Conservation (phyloP, 129 eudicot species). For the Sambucus nigra region DNA sequence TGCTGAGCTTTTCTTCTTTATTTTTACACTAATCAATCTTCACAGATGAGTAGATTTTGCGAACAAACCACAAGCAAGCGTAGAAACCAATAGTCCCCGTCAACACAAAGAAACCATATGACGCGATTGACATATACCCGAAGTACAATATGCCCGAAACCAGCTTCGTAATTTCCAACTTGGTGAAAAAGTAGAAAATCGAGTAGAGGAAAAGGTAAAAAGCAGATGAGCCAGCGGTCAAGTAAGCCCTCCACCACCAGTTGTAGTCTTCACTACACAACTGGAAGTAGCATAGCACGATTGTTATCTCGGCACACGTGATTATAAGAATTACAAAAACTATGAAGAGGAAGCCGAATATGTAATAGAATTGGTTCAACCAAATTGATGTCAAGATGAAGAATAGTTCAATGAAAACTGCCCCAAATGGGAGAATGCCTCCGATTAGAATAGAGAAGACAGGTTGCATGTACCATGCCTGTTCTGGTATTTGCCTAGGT, state of each 20-base stretch:
- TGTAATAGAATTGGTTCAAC: constrained; percentile 88
- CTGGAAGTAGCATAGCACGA: constrained; percentile 83
- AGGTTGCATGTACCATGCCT: constrained; percentile 94
- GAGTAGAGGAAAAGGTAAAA: constrained; percentile 81
- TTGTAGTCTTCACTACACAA: constrained; percentile 82
- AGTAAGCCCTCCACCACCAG: constrained; percentile 95
- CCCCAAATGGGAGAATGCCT: constrained; percentile 88
- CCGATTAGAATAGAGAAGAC: constrained; percentile 75
- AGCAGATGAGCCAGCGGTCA: constrained; percentile 86
- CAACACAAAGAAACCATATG: constrained; percentile 72
- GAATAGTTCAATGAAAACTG: constrained; percentile 83
- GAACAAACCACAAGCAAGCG: constrained; percentile 78
- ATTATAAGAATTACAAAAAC: constrained; percentile 65
- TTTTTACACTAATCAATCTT: constrained; percentile 57
- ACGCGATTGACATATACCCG: constrained; percentile 71
- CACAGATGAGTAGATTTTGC: constrained; percentile 75
- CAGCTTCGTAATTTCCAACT: constrained; percentile 68
- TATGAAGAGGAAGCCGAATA: constrained; percentile 80
- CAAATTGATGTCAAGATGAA: constrained; percentile 84
- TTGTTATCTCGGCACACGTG: constrained; percentile 80
- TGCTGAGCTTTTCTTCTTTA: background rate
- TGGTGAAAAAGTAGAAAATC: constrained; percentile 66
- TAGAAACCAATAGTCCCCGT: constrained; percentile 77
- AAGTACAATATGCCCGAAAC: constrained; percentile 79
- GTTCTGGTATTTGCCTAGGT: constrained; percentile 82